Evolutionary conservation across 2,329 filamentous ascomycete species (phyloP).

Genomic region (Xylariaceae sp.): DNA sequence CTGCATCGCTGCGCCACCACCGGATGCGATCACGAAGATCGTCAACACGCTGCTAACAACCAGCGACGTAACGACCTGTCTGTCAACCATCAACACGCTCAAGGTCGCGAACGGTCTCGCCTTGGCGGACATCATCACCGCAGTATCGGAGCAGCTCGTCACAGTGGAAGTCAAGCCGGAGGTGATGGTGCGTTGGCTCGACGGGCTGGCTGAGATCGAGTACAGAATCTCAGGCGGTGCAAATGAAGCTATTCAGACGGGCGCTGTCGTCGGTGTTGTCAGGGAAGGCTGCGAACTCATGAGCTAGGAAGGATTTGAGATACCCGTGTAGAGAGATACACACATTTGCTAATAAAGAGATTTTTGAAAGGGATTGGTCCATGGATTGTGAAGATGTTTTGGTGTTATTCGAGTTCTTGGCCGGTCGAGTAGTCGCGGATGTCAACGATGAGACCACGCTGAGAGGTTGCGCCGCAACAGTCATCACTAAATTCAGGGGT

Average conservation of each 20-base stretch:
- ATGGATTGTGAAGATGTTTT: neutral
- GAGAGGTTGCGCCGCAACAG: too few relatives aligned
- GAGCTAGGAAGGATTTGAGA: slow-evolving; percentile 24
- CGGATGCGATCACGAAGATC: slow-evolving; percentile 80
- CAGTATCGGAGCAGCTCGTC: slow-evolving; percentile 74
- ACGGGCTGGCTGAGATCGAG: slow-evolving; percentile 87
- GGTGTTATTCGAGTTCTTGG: neutral
- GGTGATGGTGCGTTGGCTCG: slow-evolving; percentile 86
- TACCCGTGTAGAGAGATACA: slow-evolving; percentile 4
- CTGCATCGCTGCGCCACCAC: slow-evolving; percentile 93
- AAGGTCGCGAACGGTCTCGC: slow-evolving; percentile 83
- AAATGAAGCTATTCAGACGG: slow-evolving; percentile 83
- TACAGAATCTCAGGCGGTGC: slow-evolving; percentile 84
- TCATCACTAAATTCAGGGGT: too few relatives aligned
- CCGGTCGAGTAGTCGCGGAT: too few relatives aligned
- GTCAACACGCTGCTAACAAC: slow-evolving; percentile 77
- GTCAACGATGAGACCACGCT: too few relatives aligned
- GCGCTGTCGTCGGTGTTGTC: slow-evolving; percentile 84
- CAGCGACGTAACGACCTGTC: slow-evolving; percentile 80
- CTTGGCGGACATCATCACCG: slow-evolving; percentile 86
- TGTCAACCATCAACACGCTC: slow-evolving; percentile 80
- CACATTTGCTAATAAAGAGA: slow-evolving; percentile 1
- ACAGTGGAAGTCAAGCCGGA: slow-evolving; percentile 79
- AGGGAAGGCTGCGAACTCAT: slow-evolving; percentile 76
- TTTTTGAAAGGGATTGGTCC: neutral